These are phyloP conservation scores for Aspergillus pseudoterreus DNA, from an alignment of 2,329 filamentous ascomycete genomes.

Conservation along the genomic window DNA sequence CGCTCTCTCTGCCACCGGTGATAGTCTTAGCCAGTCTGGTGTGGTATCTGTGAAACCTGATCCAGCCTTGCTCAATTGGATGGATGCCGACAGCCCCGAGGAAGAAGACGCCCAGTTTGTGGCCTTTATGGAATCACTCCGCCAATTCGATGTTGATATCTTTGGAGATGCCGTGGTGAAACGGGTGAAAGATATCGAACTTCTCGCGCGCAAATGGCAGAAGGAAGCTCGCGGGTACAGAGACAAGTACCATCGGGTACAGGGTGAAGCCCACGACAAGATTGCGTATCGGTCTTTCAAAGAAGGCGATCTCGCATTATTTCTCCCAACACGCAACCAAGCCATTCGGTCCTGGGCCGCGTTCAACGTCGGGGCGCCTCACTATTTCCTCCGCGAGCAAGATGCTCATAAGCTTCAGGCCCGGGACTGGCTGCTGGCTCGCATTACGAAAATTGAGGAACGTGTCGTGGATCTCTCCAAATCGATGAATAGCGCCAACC, in stretches of 20 bases:
- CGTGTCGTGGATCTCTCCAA: conserved; percentile 89
- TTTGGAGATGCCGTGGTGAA: conserved; percentile 84
- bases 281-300: conserved; percentile 96
- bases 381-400: conserved; percentile 93
- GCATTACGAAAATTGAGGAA: conserved; percentile 87
- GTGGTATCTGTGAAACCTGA: conserved; percentile 50
- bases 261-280: conserved; percentile 88
- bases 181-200: conserved; percentile 88
- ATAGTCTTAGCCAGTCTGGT: conserved; percentile 32
- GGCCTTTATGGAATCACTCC: conserved; percentile 68
- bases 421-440: conserved; percentile 93
- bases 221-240: conserved; percentile 82
- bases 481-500: conserved; percentile 57
- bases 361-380: conserved; percentile 95
- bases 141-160: conserved; percentile 75
- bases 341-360: conserved; percentile 94
- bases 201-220: conserved; percentile 88
- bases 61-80: conserved; percentile 76
- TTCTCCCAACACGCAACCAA: conserved; percentile 91
- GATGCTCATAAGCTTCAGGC: conserved; percentile 79
- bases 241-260: conserved; percentile 75
- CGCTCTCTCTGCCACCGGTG: conserved; percentile 31
- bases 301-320: conserved; percentile 89
- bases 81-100: conserved; percentile 62
- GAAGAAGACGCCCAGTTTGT: conserved; percentile 71